Base-by-base conservation (phyloP, 345 rosid genomes). In the Xanthoceras sorbifolium region DNA sequence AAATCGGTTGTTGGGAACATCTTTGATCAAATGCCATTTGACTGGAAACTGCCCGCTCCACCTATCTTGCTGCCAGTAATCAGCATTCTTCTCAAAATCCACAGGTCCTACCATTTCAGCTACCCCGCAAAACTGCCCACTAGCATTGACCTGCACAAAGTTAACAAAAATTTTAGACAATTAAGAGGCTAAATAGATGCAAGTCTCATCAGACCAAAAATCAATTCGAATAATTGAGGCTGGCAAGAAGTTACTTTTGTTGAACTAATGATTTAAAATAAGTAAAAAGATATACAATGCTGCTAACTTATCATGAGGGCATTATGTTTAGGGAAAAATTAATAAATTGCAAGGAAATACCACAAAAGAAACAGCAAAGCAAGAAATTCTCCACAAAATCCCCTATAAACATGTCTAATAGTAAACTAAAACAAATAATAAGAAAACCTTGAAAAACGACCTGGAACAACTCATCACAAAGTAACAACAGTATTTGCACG, bases 41-140 rank as follows among this genome's bases (percentile, higher is more conserved):
- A 91, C 91, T 72, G 93, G 93, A 83, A 91, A 91, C 86, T 91
- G 94, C 71, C 94, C 94, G 78, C 82, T 91, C 94, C 94, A 91
- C 80, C 91, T 83, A 76, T 89, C 94, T 61, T 89, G 94, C 78
- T 89, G 90, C 94, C 94, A 89, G 78, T 89, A 80, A 64, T 81
- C 93, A 77, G 90, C 93, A 80, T 89, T 80, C 67, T 79, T 91
- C 74, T 88, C 93, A 82, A 91, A 91, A 83, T 91, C 91, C 11
- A 91, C 91, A 69, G 87, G 85, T 72, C 93, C 94, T 38, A 79
- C 80, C 94, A 91, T 91, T 84, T 91, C 90, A 1, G 94, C 85
- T 12, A 89, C 89, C 79, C 94, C 94, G 72, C 94, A 91, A 81
- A 91, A 89, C 79, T 89, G 93, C 67, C 94, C 94, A 80, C 94